These are phyloP conservation scores for Gaertneriomyces semiglobifer DNA, from an alignment of 192 early-diverging fungal species.

Conservation along the genomic window DNA sequence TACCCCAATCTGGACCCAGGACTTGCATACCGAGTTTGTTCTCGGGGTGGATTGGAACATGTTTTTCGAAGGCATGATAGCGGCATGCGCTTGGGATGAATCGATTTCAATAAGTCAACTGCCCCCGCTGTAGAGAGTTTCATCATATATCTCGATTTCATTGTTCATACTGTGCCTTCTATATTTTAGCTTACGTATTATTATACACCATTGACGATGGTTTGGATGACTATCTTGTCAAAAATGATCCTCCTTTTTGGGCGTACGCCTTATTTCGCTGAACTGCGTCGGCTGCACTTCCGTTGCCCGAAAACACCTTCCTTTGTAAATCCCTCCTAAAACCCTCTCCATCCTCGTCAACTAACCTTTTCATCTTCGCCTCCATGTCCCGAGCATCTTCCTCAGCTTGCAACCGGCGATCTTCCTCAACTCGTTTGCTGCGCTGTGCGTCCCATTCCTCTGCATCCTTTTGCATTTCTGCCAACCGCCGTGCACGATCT, in stretches of 20 bases:
- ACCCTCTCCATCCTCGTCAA: slow-evolving; percentile 20
- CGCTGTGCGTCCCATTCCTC: slow-evolving; percentile 31
- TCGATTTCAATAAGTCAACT: slow-evolving; percentile 49
- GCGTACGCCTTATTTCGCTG: slow-evolving; percentile 39
- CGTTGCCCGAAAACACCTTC: slow-evolving; percentile 4
- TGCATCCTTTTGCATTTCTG: slow-evolving; percentile 41
- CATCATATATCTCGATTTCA: no score
- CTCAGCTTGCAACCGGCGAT: slow-evolving; percentile 26
- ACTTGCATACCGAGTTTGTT: slow-evolving; percentile 93
- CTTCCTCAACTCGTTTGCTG: slow-evolving; percentile 21
- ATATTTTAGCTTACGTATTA: no score
- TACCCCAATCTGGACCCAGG: slow-evolving; percentile 46
- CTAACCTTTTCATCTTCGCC: slow-evolving; percentile 24
- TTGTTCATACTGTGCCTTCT: no score
- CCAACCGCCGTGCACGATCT: slow-evolving; percentile 27
- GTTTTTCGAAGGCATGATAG: slow-evolving; percentile 80
- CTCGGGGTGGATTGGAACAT: slow-evolving; percentile 91
- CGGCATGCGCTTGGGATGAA: slow-evolving; percentile 97
- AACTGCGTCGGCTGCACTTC: slow-evolving; percentile 40
- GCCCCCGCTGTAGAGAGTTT: not conserved
- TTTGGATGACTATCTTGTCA: not conserved
- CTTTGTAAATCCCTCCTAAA: slow-evolving; percentile 32
- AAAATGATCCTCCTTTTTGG: slow-evolving; percentile 29
- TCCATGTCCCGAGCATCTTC: slow-evolving; percentile 32
- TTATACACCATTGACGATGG: no score